Evolutionary conservation across 495 filamentous ascomycete species (phyloP).

Genomic region (Lentithecium fluviatile): DNA sequence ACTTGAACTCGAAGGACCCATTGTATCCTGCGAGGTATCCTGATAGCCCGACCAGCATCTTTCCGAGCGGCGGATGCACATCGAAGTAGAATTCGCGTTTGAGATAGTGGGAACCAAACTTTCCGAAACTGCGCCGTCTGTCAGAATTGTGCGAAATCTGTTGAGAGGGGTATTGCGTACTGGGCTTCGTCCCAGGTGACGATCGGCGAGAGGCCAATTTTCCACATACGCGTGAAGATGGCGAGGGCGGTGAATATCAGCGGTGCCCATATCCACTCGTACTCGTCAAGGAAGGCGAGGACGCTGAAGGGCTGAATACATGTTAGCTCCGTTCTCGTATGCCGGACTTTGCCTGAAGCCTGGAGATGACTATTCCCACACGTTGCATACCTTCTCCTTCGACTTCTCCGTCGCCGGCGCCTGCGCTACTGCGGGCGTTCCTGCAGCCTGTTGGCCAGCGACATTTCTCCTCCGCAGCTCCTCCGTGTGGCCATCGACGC

Average conservation of each 20-base stretch:
- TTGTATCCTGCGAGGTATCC: constrained; percentile 97
- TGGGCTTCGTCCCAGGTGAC: constrained; percentile 99
- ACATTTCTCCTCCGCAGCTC: constrained; percentile 76
- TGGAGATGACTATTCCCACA: background rate
- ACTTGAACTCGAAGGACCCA: constrained; percentile 99
- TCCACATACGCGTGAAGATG: constrained; percentile 93
- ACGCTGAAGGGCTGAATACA: constrained; percentile 46
- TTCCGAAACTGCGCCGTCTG: constrained; percentile 72
- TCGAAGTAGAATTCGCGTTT: constrained; percentile 99
- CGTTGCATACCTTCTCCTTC: constrained; percentile 55
- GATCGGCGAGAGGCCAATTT: constrained; percentile 90
- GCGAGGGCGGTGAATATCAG: constrained; percentile 82
- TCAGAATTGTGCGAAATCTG: constrained; percentile 12
- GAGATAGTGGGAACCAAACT: constrained; percentile 97
- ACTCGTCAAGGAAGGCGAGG: constrained; percentile 66
- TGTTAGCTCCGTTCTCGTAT: constrained; percentile 5
- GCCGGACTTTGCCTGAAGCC: background rate
- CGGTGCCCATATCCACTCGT: constrained; percentile 85
- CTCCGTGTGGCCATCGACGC: constrained; percentile 60
- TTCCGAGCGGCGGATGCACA: constrained; percentile 94
- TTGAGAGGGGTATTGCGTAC: constrained; percentile 48
- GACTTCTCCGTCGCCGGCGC: constrained; percentile 62
- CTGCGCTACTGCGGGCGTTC: constrained; percentile 42
- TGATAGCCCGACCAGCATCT: constrained; percentile 96
- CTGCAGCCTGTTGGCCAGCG: constrained; percentile 46